These are phyloP conservation scores for Solanum arcanum DNA, from an alignment of 257 asterid species.

Conservation along the genomic window DNA sequence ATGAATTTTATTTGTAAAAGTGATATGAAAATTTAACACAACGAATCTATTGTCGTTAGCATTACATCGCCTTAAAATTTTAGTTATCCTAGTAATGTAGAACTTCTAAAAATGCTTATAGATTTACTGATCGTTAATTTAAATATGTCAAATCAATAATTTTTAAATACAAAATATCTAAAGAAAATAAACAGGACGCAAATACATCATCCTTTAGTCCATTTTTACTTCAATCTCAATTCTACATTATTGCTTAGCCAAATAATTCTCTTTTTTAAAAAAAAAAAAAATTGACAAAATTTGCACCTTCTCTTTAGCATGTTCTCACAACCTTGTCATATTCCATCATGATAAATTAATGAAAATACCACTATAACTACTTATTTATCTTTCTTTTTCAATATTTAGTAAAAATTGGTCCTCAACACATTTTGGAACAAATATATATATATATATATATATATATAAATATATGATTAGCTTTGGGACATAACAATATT, in stretches of 20 bases:
- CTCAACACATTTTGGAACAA: too few species aligned
- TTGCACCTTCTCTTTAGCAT: not conserved
- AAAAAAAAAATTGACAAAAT: not conserved
- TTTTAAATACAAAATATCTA: not conserved
- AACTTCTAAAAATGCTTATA: not conserved
- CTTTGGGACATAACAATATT: not conserved
- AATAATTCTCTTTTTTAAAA: not conserved
- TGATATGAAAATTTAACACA: too few species aligned
- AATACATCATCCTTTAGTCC: not conserved
- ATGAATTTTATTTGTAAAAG: too few species aligned
- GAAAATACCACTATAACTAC: not conserved
- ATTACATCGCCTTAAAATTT: not conserved
- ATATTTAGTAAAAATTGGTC: too few species aligned
- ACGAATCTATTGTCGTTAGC: too few species aligned
- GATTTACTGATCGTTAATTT: not conserved
- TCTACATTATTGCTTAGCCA: not conserved
- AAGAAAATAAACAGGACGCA: not conserved
- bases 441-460: not conserved
- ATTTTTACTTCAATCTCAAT: not conserved
- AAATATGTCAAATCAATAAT: not conserved
- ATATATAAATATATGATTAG: not conserved
- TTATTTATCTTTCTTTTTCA: not conserved
- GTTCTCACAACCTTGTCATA: not conserved
- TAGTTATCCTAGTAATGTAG: too few species aligned
- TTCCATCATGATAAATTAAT: not conserved